Conservation (phyloP, 345 rosid species). For the Brassica juncea region DNA sequence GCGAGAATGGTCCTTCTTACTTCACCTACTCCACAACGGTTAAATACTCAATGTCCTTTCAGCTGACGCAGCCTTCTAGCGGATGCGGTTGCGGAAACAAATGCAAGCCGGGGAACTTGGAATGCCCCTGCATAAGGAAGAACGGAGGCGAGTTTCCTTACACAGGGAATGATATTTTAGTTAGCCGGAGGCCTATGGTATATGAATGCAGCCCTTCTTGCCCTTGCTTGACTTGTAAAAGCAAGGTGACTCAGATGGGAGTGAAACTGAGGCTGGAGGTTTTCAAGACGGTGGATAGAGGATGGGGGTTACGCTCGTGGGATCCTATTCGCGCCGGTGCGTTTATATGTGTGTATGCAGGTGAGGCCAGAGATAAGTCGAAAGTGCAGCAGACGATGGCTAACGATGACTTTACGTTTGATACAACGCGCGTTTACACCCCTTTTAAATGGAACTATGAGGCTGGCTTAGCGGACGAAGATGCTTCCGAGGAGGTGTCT, state of each 20-base stretch:
- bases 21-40: slow-evolving; percentile 66
- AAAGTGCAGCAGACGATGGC: slow-evolving; percentile 45
- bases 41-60: slow-evolving; percentile 59
- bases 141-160: slow-evolving; percentile 73
- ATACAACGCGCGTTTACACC: slow-evolving; percentile 52
- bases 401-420: slow-evolving; percentile 63
- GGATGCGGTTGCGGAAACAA: slow-evolving; percentile 57
- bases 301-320: slow-evolving; percentile 92
- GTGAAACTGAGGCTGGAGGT: slow-evolving; percentile 68
- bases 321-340: slow-evolving; percentile 86
- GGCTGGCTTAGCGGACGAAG: slow-evolving; percentile 41
- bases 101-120: slow-evolving; percentile 64
- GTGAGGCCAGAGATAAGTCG: slow-evolving; percentile 65
- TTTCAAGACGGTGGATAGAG: slow-evolving; percentile 76
- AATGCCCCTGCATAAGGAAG: slow-evolving; percentile 69
- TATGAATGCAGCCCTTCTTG: slow-evolving; percentile 85
- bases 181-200: slow-evolving; percentile 59
- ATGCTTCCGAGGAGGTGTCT: slow-evolving; percentile 37
- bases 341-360: slow-evolving; percentile 82
- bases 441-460: slow-evolving; percentile 65
- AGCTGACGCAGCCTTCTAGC: slow-evolving; percentile 46
- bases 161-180: slow-evolving; percentile 62
- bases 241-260: slow-evolving; percentile 71
- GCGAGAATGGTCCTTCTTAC: slow-evolving; percentile 73
- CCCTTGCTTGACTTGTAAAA: slow-evolving; percentile 69